A percentile compares a stretch with the other conserved stretches of the same genome.
phyloP scores from a whole-genome alignment of 495 filamentous ascomycete genomes.

The Aspergillus homomorphus region DNA sequence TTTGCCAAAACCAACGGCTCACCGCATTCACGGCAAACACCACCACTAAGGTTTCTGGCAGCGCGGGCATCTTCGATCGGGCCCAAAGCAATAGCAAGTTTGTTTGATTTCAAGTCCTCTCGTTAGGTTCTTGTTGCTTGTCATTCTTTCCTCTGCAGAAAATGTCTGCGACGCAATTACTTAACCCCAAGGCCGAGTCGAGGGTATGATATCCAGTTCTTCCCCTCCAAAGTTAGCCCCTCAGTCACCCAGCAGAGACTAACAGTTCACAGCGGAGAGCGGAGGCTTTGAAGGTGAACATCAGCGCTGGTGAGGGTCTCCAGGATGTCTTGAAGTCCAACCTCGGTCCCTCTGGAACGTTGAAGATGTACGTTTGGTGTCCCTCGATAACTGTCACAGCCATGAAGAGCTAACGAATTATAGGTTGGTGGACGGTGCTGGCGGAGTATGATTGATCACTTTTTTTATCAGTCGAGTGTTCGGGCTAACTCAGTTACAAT shows the following conservation, averaged over 20 bases:
- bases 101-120: slow-evolving; percentile 20
- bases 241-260: slow-evolving; percentile 35
- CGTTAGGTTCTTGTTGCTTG: slow-evolving; percentile 23
- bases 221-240: slow-evolving; percentile 25
- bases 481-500: slow-evolving; percentile 19
- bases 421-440: slow-evolving; percentile 93
- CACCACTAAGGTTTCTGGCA: slow-evolving; percentile 24
- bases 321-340: slow-evolving; percentile 97
- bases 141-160: slow-evolving; percentile 30
- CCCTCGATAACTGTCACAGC: background rate
- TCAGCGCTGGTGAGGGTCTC: slow-evolving; percentile 89
- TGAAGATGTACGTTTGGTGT: slow-evolving; percentile 76
- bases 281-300: slow-evolving; percentile 95
- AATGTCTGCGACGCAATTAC: slow-evolving; percentile 80
- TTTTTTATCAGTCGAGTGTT: slow-evolving; percentile 10
- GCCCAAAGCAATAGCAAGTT: slow-evolving; percentile 53
- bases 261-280: slow-evolving; percentile 71
- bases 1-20: slow-evolving; percentile 42
- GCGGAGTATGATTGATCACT: slow-evolving; percentile 61
- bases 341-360: slow-evolving; percentile 85
- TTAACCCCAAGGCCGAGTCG: slow-evolving; percentile 97
- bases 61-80: slow-evolving; percentile 29
- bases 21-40: slow-evolving; percentile 38
- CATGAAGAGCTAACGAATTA: slow-evolving; percentile 31
- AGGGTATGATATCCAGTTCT: slow-evolving; percentile 56